These are phyloP conservation scores for Sicyos baderoa DNA, from an alignment of 306 rosid species.

Conservation along the genomic window DNA sequence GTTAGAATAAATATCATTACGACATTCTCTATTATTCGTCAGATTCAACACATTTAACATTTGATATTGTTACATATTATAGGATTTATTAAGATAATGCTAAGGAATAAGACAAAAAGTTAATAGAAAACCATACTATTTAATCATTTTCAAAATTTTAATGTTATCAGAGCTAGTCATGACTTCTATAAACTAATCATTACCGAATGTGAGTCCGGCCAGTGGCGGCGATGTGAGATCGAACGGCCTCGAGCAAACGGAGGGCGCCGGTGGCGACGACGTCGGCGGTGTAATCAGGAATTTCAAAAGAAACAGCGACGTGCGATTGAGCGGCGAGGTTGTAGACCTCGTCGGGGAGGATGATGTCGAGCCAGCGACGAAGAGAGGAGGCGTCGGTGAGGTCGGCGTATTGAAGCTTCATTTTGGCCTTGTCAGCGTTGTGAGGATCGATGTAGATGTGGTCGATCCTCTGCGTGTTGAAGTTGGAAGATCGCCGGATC, in stretches of 20 bases:
- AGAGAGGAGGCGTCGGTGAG: conserved; percentile 96
- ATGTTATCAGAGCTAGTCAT: too few relatives aligned
- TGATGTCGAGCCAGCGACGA: conserved; percentile 91
- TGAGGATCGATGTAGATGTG: conserved; percentile 99
- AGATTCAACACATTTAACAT: too few relatives aligned
- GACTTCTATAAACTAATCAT: too few relatives aligned
- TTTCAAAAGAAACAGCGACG: conserved; percentile 95
- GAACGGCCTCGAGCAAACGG: conserved; percentile 85
- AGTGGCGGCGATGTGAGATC: conserved; percentile 71
- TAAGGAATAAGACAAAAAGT: too few relatives aligned
- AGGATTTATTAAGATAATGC: too few relatives aligned
- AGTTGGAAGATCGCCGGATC: conserved; percentile 90
- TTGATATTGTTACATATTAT: too few relatives aligned
- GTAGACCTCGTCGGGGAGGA: conserved; percentile 89
- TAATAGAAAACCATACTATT: too few relatives aligned
- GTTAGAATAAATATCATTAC: too few relatives aligned
- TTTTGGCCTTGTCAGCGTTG: conserved; percentile 86
- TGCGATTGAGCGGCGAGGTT: conserved; percentile 98
- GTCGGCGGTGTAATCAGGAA: conserved; percentile 96
- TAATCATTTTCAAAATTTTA: too few relatives aligned
- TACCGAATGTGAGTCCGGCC: conserved; percentile 53
- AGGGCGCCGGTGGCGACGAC: conserved; percentile 95
- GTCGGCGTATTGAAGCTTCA: conserved; percentile 99
- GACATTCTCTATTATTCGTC: too few relatives aligned
- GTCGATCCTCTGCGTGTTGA: conserved; percentile 91